A percentile compares a stretch with the other conserved stretches of the same genome.
phyloP scores from a whole-genome alignment of 176 grass and related monocot genomes.

The Sorghum bicolor region Sorghum_bicolor_NCBIv3 NC_012873.2:6619501-6620000 shows the following conservation, averaged over 20 bases:
- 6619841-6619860: background rate
- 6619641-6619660: constrained; percentile 48
- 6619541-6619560: constrained; percentile 70
- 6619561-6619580: constrained; percentile 84
- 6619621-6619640: constrained; percentile 68
- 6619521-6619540: constrained; percentile 89
- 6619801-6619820: background rate
- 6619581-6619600: constrained; percentile 62
- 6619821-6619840: background rate
- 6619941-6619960: too few relatives aligned
- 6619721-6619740: background rate
- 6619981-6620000: too few relatives aligned
- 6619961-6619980: too few relatives aligned
- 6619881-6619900: background rate
- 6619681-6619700: background rate
- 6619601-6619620: constrained; percentile 76
- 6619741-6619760: background rate
- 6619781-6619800: background rate
- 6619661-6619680: background rate
- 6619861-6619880: background rate
- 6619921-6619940: too few relatives aligned
- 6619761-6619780: background rate
- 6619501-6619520: constrained; percentile 89
- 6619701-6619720: background rate
- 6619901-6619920: too few relatives aligned